Base-by-base conservation (phyloP, 1,139 yeast species). In the Blastobotrys ciferrii region DNA sequence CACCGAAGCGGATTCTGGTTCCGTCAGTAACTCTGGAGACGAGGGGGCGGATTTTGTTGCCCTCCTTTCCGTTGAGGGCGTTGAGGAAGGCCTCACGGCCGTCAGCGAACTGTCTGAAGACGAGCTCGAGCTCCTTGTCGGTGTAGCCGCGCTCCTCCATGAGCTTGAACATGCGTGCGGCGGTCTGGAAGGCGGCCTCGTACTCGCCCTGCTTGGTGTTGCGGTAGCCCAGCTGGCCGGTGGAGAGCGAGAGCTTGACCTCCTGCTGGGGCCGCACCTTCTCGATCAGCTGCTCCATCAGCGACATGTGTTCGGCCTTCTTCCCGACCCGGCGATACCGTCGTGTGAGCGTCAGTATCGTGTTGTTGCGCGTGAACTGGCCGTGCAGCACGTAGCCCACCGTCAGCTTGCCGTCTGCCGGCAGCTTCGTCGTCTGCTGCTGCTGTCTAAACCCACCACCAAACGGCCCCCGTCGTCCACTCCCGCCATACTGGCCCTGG, bases 161-260 rank as follows among this genome's bases (percentile, higher is more conserved):
- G 54, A 77, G 68, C 55, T 82, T 77, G 68, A 91, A 88, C 73
- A 87, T 75, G 56, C 80, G 78, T 6, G 89, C 73, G 18, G 89
- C 74, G 11, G 92, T 86, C 65, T 89, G 96, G 73, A 85, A 89
- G n/a, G 85, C 87, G 1, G 96, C 97, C 69, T 91, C 98, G 63
- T 87, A 87, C 66, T 89, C 96, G 47, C 95, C 87, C 69, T 96
- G 67, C 67, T 58, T 77, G 62, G 64, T 74, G 63, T 60, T 77
- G 65, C 58, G 64, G 75, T 64, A 71, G 11, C 75, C 75, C 15
- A 69, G 61, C 48, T 60, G 61, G 19, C 75, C 75, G 4, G 73
- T 59, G 11, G 68, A 71, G 46, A 87, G 71, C 38, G 84, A 79
- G 47, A 84, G 66, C 57, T 80, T 76, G 41, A 84, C 82, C 56